Conservation (phyloP, 2,329 filamentous ascomycete genomes). For the Fusarium circinatum region DNA sequence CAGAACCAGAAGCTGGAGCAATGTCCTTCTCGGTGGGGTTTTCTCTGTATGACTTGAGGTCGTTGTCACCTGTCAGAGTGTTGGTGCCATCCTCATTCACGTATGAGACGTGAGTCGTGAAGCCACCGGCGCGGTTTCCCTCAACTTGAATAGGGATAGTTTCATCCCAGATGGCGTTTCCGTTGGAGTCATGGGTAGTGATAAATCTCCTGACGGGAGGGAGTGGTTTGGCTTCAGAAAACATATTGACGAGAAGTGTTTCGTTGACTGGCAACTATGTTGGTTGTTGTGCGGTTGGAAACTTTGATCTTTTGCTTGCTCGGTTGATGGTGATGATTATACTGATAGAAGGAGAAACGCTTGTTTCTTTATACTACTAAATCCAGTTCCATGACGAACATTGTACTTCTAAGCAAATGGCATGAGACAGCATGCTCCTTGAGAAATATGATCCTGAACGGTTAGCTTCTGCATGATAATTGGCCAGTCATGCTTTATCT, state of each 20-base stretch:
- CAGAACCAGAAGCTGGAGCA: slow-evolving; percentile 29
- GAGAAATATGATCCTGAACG: not conserved
- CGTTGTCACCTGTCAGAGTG: slow-evolving; percentile 21
- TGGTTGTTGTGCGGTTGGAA: not conserved
- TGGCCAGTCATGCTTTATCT: not conserved
- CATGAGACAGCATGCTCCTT: not conserved
- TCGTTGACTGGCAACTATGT: not conserved
- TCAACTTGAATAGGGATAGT: slow-evolving; percentile 24
- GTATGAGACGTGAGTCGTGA: slow-evolving; percentile 33
- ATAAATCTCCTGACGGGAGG: slow-evolving; percentile 34
- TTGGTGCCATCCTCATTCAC: slow-evolving; percentile 27
- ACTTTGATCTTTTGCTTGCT: not conserved
- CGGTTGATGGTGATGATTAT: not conserved
- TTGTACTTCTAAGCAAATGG: not conserved
- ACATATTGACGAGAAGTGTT: slow-evolving; percentile 8
- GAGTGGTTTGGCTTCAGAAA: slow-evolving; percentile 24
- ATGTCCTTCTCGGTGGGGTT: slow-evolving; percentile 31
- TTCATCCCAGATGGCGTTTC: slow-evolving; percentile 34
- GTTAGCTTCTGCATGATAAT: not conserved
- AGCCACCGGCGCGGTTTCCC: slow-evolving; percentile 28
- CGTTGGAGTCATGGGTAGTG: slow-evolving; percentile 32
- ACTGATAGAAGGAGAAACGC: not conserved
- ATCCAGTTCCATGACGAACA: not conserved
- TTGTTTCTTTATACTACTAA: not conserved
- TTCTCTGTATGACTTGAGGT: slow-evolving; percentile 32